These are phyloP conservation scores for Verticillium albo-atrum DNA, from an alignment of 2,329 filamentous ascomycete species.

Conservation along the genomic window DNA sequence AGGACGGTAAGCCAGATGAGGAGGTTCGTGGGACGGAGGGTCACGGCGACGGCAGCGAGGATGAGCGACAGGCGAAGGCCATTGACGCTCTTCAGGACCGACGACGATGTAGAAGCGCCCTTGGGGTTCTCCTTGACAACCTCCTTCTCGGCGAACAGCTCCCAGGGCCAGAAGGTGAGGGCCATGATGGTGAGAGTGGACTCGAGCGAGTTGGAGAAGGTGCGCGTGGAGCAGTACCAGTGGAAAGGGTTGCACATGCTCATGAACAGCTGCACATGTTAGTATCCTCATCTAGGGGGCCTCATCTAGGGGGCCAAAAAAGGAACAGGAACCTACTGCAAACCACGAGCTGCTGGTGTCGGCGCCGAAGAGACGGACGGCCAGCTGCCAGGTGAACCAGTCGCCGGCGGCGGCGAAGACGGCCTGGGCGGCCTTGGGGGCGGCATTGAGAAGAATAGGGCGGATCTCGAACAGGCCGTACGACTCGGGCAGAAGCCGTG, in stretches of 20 bases:
- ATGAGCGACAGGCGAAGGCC: conserved; percentile 56
- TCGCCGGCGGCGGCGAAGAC: conserved; percentile 74
- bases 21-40: conserved; percentile 84
- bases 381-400: conserved; percentile 83
- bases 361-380: conserved; percentile 65
- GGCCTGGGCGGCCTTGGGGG: conserved; percentile 74
- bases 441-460: conserved; percentile 63
- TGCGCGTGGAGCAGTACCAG: conserved; percentile 91
- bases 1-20: conserved; percentile 76
- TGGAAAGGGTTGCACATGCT: conserved; percentile 83
- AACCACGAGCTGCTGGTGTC: conserved; percentile 61
- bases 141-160: conserved; percentile 46
- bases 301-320: neutral
- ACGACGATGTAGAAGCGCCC: conserved; percentile 15
- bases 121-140: conserved; percentile 34
- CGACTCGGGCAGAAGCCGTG: conserved; percentile 44
- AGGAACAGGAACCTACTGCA: conserved; percentile 51
- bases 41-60: conserved; percentile 75
- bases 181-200: conserved; percentile 80
- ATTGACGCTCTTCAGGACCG: conserved; percentile 16
- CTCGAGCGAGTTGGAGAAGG: conserved; percentile 91
- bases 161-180: conserved; percentile 84
- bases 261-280: conserved; percentile 56
- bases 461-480: conserved; percentile 44
- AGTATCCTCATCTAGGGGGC: no score